Conservation (phyloP, 2,329 filamentous ascomycete genomes). For the Aspergillus sp. region DNA sequence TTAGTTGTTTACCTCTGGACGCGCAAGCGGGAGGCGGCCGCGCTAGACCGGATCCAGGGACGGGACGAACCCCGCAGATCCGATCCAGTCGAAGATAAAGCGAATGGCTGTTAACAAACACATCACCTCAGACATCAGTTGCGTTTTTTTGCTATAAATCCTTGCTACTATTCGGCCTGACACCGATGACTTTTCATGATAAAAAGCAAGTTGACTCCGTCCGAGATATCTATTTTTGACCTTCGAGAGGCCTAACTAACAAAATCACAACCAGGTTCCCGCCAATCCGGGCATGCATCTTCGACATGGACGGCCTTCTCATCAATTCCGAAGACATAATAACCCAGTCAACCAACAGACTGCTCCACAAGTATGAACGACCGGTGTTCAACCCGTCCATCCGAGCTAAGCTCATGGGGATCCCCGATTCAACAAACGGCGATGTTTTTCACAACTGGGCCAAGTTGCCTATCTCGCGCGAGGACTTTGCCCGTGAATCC, state of each 20-base stretch:
- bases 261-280: slow-evolving; percentile 19
- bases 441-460: slow-evolving; percentile 34
- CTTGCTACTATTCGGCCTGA: no score
- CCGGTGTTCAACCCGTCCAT: slow-evolving; percentile 19
- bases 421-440: slow-evolving; percentile 23
- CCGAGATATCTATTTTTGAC: no score
- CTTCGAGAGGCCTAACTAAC: slow-evolving; percentile 3
- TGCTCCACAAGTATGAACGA: slow-evolving; percentile 20
- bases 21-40: not conserved
- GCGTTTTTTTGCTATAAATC: no score
- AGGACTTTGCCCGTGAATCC: slow-evolving; percentile 33
- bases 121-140: not conserved
- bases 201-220: not conserved
- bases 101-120: not conserved
- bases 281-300: slow-evolving; percentile 34
- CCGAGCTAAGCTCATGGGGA: slow-evolving; percentile 24
- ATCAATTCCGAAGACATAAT: slow-evolving; percentile 37
- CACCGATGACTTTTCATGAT: not conserved
- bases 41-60: not conserved
- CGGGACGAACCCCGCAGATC: not conserved
- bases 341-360: slow-evolving; percentile 17
- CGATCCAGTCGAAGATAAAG: not conserved
- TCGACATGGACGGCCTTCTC: slow-evolving; percentile 36
- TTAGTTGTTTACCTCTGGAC: no score
- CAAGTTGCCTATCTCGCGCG: slow-evolving; percentile 25